Evolutionary conservation across 2,329 filamentous ascomycete species (phyloP).

Genomic region (Chaetothyriales sp.): DNA sequence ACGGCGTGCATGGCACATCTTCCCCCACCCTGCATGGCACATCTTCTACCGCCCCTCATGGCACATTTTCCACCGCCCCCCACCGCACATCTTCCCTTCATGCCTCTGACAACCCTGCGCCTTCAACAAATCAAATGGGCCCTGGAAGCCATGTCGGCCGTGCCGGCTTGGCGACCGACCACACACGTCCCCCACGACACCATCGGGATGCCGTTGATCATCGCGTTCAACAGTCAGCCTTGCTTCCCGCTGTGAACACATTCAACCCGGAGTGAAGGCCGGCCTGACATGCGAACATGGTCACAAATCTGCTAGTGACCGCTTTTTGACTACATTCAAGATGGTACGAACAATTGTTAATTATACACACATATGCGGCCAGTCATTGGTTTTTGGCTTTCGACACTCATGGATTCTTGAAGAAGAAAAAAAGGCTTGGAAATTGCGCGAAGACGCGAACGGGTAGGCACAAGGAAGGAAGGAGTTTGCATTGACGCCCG

Average conservation of each 20-base stretch:
- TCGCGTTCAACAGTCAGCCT: not conserved
- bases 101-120: not conserved
- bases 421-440: not conserved
- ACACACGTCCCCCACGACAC: no score
- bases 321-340: not conserved
- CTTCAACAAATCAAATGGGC: not conserved
- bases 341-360: not conserved
- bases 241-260: not conserved
- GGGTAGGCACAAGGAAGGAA: not conserved
- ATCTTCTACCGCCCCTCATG: slow-evolving; percentile 40
- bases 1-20: slow-evolving; percentile 21
- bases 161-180: not conserved
- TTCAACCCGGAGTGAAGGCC: not conserved
- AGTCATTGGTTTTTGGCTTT: not conserved
- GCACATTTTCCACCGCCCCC: slow-evolving; percentile 41
- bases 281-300: not conserved
- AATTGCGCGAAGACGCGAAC: not conserved
- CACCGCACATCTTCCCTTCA: slow-evolving; percentile 28
- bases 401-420: not conserved
- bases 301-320: no score
- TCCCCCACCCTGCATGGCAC: slow-evolving; percentile 37
- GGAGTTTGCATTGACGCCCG: not conserved
- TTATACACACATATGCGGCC: not conserved
- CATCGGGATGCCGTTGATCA: not conserved
- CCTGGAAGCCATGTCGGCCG: not conserved